phyloP scores from a whole-genome alignment of 2,329 filamentous ascomycete genomes.

The Colletotrichum coccodes region DNA sequence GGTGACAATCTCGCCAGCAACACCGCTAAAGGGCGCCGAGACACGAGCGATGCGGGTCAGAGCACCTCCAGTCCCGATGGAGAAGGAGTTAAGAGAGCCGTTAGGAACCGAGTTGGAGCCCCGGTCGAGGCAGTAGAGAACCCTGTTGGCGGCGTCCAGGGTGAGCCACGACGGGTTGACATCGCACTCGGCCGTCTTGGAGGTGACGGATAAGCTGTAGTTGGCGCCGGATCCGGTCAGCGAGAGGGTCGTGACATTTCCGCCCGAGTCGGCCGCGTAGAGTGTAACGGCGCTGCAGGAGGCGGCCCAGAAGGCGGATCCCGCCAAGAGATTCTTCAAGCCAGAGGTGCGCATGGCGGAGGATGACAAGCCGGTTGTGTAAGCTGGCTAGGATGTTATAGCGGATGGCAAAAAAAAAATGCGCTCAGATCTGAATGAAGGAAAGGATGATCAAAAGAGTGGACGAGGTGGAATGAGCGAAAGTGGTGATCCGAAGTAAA shows the following conservation, averaged over 20 bases:
- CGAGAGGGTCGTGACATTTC: conserved; percentile 35
- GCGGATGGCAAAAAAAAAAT: not conserved
- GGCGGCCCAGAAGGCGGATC: conserved; percentile 9
- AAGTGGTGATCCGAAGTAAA: not conserved
- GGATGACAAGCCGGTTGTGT: conserved; percentile 3
- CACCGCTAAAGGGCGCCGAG: conserved; percentile 31
- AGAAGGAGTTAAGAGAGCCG: conserved; percentile 34
- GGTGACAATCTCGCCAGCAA: conserved; percentile 35
- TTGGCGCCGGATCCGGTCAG: conserved; percentile 20
- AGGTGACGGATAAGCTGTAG: conserved; percentile 30
- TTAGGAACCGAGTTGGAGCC: conserved; percentile 18
- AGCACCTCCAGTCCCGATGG: conserved; percentile 26
- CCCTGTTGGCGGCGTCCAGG: conserved; percentile 27
- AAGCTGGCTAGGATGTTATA: not conserved
- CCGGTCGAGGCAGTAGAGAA: conserved; percentile 32
- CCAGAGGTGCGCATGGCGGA: conserved; percentile 16
- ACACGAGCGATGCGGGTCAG: conserved; percentile 34
- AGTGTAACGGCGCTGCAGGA: conserved; percentile 33
- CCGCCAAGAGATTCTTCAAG: conserved; percentile 20
- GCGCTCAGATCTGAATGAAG: not conserved
- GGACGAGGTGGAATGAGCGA: conserved; percentile 11
- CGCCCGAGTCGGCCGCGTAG: conserved; percentile 34
- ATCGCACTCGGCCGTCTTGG: conserved; percentile 32
- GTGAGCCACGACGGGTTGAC: conserved; percentile 32
- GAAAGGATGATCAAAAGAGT: conserved; percentile 8